A percentile compares a stretch with the other conserved stretches of the same genome.
Evolutionary conservation across 352 stramenopile species (phyloP).

Genomic region (Hyaloperonospora brassicae): DNA sequence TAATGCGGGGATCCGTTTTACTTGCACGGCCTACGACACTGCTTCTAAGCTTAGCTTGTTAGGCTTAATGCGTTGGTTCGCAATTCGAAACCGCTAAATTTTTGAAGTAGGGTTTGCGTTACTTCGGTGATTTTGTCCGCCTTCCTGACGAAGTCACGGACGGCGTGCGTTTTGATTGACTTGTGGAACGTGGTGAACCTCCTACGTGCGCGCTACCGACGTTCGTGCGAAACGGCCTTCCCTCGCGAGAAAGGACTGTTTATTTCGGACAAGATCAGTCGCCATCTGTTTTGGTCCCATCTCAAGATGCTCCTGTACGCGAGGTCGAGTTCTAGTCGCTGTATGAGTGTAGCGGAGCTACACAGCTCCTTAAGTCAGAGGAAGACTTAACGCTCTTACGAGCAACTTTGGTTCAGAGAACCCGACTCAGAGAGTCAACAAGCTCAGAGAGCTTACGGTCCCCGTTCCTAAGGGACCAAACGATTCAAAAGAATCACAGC

Average conservation of each 20-base stretch:
- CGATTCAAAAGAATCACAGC: no score
- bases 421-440: no score
- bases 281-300: background rate
- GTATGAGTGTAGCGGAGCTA: no score
- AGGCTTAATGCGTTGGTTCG: background rate
- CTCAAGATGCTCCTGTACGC: background rate
- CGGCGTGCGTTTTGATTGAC: background rate
- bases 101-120: background rate
- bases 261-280: background rate
- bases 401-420: no score
- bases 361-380: no score
- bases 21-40: background rate
- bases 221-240: background rate
- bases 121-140: background rate
- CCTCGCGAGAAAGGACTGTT: background rate
- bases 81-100: background rate
- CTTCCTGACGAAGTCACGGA: background rate
- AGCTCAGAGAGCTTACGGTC: no score
- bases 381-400: no score
- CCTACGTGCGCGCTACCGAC: background rate
- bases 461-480: no score
- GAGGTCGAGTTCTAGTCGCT: background rate
- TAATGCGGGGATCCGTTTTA: background rate
- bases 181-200: background rate
- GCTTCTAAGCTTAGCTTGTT: background rate